These are phyloP conservation scores for Vaccinium macrocarpon DNA, from an alignment of 148 eudicot genomes.

Conservation along the genomic window DNA sequence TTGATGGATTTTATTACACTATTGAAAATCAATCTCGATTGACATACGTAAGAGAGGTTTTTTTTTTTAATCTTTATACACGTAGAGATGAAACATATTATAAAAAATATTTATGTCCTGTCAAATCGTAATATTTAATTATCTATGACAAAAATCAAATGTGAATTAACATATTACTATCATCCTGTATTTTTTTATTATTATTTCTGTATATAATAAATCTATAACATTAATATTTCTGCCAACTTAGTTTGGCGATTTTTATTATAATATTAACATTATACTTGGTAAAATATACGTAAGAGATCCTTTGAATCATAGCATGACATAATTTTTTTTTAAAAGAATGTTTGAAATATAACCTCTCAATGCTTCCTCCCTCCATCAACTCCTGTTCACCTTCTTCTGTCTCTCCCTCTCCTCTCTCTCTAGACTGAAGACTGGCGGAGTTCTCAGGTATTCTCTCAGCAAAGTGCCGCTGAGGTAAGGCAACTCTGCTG, in stretches of 20 bases:
- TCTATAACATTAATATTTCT: neutral
- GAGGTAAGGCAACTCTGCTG: conserved; percentile 1
- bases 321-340: neutral
- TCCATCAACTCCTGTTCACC: neutral
- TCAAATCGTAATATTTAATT: neutral
- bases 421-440: neutral
- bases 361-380: neutral
- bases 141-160: neutral
- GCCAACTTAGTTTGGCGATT: neutral
- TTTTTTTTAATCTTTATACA: neutral
- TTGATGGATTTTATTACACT: neutral
- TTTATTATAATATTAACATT: neutral
- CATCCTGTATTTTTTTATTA: neutral
- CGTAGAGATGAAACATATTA: too few species aligned
- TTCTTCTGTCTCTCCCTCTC: neutral
- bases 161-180: neutral
- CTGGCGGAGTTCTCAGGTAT: neutral
- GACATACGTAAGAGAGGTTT: neutral
- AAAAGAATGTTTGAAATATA: neutral
- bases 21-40: neutral
- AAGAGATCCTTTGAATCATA: neutral
- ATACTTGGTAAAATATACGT: neutral
- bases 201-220: neutral
- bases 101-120: too few species aligned
- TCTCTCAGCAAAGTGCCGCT: neutral